Percentiles rank a stretch among this genome's conserved stretches.
Conservation (phyloP, 352 stramenopile species). For the Globisporangium okanoganense region DNA sequence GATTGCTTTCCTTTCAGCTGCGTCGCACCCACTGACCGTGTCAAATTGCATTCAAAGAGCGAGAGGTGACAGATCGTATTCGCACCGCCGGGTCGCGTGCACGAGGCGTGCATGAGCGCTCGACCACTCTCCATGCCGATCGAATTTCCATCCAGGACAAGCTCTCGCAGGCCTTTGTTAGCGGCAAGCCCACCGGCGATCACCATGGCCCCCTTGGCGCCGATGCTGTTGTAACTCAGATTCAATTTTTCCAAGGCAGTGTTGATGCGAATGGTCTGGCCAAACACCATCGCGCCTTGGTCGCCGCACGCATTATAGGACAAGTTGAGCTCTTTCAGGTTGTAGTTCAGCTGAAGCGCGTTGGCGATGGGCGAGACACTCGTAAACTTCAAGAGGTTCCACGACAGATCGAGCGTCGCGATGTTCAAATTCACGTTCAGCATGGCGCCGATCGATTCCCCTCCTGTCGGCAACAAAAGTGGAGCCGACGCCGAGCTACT, state of each 20-base stretch:
- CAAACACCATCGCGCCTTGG: conserved; percentile 50
- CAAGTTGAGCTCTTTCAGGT: conserved; percentile 53
- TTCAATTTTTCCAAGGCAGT: conserved; percentile 37
- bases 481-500: conserved; percentile 3
- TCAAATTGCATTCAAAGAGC: conserved; percentile 52
- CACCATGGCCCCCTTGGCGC: conserved; percentile 42
- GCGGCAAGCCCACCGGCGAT: conserved; percentile 47
- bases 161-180: conserved; percentile 42
- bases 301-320: conserved; percentile 65
- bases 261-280: conserved; percentile 51
- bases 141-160: conserved; percentile 58
- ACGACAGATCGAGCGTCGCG: conserved; percentile 72
- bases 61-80: conserved; percentile 37
- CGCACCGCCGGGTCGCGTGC: conserved; percentile 21
- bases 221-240: conserved; percentile 68
- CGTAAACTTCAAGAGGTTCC: conserved; percentile 68
- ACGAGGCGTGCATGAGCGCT: conserved; percentile 53
- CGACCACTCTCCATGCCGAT: conserved; percentile 52
- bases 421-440: conserved; percentile 77
- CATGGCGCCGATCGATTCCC: conserved; percentile 76
- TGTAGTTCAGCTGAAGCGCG: conserved; percentile 59
- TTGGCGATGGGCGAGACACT: conserved; percentile 38
- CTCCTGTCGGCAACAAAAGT: conserved; percentile 47
- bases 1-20: conserved; percentile 12
- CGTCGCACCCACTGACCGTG: neutral